These are phyloP conservation scores for Aspergillus fumigatus DNA, from an alignment of 2,329 filamentous ascomycete genomes.

Conservation along the genomic window DNA sequence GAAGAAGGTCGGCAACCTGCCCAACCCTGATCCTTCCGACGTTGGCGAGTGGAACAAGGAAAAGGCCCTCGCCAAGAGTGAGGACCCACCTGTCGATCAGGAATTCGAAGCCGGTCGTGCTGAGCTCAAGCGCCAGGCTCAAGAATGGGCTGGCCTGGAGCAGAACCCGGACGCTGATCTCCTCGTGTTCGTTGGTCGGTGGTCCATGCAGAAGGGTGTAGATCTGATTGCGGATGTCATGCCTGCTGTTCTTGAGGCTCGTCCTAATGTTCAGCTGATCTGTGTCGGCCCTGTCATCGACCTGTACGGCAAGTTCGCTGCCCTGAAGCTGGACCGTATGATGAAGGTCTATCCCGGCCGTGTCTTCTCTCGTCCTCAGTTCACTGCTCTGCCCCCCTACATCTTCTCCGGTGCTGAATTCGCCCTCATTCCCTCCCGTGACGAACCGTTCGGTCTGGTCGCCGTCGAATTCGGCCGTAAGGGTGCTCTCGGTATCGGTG, in stretches of 20 bases:
- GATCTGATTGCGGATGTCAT: conserved; percentile 68
- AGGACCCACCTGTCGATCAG: conserved; percentile 49
- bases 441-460: conserved; percentile 65
- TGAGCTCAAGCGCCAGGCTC: conserved; percentile 57
- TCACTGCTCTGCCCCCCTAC: conserved; percentile 62
- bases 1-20: conserved; percentile 58
- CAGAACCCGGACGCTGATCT: conserved; percentile 59
- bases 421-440: conserved; percentile 62
- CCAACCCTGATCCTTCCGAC: conserved; percentile 63
- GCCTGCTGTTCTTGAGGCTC: conserved; percentile 58
- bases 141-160: conserved; percentile 63
- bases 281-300: conserved; percentile 63
- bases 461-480: conserved; percentile 66
- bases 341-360: conserved; percentile 63
- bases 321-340: conserved; percentile 59
- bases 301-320: conserved; percentile 64
- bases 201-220: conserved; percentile 66
- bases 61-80: conserved; percentile 40
- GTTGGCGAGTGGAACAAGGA: conserved; percentile 58
- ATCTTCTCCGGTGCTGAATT: conserved; percentile 67
- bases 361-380: conserved; percentile 64
- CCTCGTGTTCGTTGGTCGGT: conserved; percentile 65
- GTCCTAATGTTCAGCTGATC: conserved; percentile 58
- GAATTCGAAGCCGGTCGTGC: conserved; percentile 52
- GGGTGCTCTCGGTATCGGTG: conserved; percentile 62